These are phyloP conservation scores for Setaria viridis DNA, from an alignment of 202 grass and related monocot species.

Conservation along the genomic window DNA sequence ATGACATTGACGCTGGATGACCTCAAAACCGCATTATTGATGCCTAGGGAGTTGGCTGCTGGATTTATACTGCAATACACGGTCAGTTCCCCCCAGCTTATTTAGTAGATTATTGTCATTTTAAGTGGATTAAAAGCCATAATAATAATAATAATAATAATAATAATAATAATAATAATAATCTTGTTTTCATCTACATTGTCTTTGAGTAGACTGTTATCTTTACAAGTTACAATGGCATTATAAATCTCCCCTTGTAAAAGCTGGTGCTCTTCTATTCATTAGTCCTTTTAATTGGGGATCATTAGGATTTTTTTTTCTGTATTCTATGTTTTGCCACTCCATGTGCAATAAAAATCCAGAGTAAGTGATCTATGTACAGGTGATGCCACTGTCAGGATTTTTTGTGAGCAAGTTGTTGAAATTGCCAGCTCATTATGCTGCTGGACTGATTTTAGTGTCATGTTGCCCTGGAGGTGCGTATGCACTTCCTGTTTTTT, in stretches of 20 bases:
- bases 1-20: conserved; percentile 91
- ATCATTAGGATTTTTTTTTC: background rate
- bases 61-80: conserved; percentile 88
- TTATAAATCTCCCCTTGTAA: background rate
- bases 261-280: background rate
- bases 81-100: conserved; percentile 41
- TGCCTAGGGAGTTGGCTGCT: conserved; percentile 81
- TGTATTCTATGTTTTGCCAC: background rate
- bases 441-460: conserved; percentile 87
- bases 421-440: conserved; percentile 82
- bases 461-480: conserved; percentile 90
- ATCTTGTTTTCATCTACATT: background rate
- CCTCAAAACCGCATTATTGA: conserved; percentile 67
- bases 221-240: background rate
- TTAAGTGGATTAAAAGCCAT: conserved; percentile 8
- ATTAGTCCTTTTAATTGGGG: background rate
- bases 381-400: conserved; percentile 94
- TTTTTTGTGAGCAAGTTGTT: conserved; percentile 75
- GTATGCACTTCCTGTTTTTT: conserved; percentile 5
- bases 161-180: no score
- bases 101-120: background rate
- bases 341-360: conserved; percentile 6
- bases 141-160: background rate
- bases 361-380: conserved; percentile 42
- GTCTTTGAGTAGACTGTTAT: background rate